Conservation (phyloP, 129 eudicot genomes). For the Glebionis coronaria region DNA sequence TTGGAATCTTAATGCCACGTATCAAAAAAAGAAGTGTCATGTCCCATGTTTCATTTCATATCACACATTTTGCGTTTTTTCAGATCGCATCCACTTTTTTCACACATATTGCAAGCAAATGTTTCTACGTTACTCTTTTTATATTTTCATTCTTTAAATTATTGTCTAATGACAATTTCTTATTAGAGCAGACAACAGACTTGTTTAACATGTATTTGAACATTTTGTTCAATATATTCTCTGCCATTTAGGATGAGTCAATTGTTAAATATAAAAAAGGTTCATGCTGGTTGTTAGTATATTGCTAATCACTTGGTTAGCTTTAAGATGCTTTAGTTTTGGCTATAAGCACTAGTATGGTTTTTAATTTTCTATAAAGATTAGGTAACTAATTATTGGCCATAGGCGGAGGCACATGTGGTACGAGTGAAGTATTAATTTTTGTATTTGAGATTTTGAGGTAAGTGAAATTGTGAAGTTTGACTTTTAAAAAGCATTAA, state of each 20-base stretch:
- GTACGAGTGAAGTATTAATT: background rate
- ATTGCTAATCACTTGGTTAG: too few species aligned
- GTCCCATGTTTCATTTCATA: slow-evolving; percentile 19
- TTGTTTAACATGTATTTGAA: too few species aligned
- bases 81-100: background rate
- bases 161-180: too few species aligned
- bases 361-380: too few species aligned
- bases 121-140: slow-evolving; percentile 7
- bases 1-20: background rate
- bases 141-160: background rate
- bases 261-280: too few species aligned
- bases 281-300: too few species aligned
- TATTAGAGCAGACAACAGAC: too few species aligned
- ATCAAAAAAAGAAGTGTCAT: slow-evolving; percentile 2
- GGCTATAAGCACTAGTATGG: too few species aligned
- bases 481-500: slow-evolving; percentile 10
- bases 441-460: background rate
- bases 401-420: slow-evolving; percentile 11
- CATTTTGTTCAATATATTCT: too few species aligned
- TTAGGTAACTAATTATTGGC: background rate
- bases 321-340: too few species aligned
- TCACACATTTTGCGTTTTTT: background rate
- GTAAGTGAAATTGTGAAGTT: slow-evolving; percentile 3
- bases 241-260: too few species aligned
- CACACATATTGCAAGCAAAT: slow-evolving; percentile 10